Conservation (phyloP, 805 yeast genomes). For the Wickerhamiella cacticola region DNA sequence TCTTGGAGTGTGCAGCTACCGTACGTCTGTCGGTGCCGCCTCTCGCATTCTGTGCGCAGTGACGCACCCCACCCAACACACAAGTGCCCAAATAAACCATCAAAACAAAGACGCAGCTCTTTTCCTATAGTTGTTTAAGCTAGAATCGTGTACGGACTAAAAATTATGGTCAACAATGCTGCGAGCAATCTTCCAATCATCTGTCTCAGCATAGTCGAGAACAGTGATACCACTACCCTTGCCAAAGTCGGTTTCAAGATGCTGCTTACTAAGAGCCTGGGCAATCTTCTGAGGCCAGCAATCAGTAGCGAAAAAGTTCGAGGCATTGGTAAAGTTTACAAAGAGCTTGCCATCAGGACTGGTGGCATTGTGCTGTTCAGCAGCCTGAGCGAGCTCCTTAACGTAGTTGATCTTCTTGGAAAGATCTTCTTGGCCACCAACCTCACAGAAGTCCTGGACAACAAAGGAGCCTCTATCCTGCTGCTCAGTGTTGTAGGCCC, state of each 20-base stretch:
- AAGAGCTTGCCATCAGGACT: conserved; percentile 43
- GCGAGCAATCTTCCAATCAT: conserved; percentile 44
- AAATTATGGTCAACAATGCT: conserved; percentile 7
- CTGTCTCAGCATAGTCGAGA: conserved; percentile 51
- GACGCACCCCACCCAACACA: too few relatives aligned
- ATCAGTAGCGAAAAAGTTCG: conserved; percentile 54
- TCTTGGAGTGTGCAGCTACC: too few relatives aligned
- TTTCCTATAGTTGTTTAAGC: background rate
- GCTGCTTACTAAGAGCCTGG: conserved; percentile 32
- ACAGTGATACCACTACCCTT: conserved; percentile 54
- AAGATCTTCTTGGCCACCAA: conserved; percentile 41
- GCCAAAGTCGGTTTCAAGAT: conserved; percentile 22
- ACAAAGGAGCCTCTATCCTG: conserved; percentile 51
- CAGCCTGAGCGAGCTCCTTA: conserved; percentile 42
- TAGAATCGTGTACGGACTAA: background rate
- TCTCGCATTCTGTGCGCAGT: too few relatives aligned
- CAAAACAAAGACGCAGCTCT: too few relatives aligned
- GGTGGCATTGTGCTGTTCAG: conserved; percentile 39
- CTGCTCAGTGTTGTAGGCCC: conserved; percentile 54
- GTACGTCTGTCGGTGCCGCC: too few relatives aligned
- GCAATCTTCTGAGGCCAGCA: conserved; percentile 70
- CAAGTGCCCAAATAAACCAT: too few relatives aligned
- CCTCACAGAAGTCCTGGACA: conserved; percentile 67
- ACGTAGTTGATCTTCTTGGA: conserved; percentile 46
- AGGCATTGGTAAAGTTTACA: conserved; percentile 61